Conservation (phyloP, 2,329 filamentous ascomycete genomes). For the Venturia aucupariae region DNA sequence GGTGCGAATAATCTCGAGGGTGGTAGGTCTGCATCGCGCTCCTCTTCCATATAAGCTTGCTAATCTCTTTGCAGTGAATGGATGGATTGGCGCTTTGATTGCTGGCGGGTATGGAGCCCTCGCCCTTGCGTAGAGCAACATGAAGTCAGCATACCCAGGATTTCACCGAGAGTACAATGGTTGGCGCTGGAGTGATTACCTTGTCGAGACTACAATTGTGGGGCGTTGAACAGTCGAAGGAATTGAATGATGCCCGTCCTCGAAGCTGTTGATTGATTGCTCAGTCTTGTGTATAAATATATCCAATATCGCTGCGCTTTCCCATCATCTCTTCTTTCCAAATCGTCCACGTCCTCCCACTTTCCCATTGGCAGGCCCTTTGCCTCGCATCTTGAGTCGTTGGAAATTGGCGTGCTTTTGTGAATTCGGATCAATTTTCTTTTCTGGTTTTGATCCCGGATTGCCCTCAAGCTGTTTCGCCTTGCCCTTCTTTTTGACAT, state of each 20-base stretch:
- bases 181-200: no score
- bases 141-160: no score
- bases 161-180: no score
- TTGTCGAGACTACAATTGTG: background rate
- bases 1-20: background rate
- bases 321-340: slow-evolving; percentile 21
- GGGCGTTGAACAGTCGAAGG: no score
- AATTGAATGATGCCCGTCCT: background rate
- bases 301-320: background rate
- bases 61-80: background rate
- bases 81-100: background rate
- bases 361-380: slow-evolving; percentile 27
- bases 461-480: slow-evolving; percentile 16
- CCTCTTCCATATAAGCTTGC: no score
- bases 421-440: slow-evolving; percentile 34
- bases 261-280: background rate
- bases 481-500: slow-evolving; percentile 15
- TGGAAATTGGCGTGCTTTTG: slow-evolving; percentile 40
- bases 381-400: slow-evolving; percentile 42
- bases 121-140: background rate
- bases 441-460: slow-evolving; percentile 22
- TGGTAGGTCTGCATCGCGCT: no score
- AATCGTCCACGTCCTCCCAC: slow-evolving; percentile 34
- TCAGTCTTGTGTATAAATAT: background rate
- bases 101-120: background rate